Conservation (phyloP, 2,329 filamentous ascomycete species). For the Davidsoniella virescens region DNA sequence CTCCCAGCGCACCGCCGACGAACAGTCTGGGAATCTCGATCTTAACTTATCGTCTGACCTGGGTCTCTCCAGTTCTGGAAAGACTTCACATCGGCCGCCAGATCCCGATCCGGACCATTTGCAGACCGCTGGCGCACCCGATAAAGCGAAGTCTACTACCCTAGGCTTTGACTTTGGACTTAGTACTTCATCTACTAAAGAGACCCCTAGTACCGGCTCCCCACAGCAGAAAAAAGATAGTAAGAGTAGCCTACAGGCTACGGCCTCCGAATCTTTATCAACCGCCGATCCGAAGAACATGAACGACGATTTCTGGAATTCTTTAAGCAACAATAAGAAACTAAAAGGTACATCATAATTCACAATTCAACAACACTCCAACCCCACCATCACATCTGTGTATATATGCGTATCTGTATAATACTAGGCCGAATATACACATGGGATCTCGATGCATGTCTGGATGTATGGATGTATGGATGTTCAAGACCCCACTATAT, state of each 20-base stretch:
- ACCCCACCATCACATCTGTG: no score
- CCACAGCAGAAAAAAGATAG: background rate
- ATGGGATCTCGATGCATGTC: no score
- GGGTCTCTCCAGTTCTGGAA: background rate
- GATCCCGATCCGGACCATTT: background rate
- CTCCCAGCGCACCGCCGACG: background rate
- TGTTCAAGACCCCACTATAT: background rate
- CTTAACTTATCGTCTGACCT: background rate
- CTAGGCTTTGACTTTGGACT: no score
- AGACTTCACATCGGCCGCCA: background rate
- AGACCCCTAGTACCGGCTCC: background rate
- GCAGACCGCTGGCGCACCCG: background rate
- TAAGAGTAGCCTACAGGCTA: background rate
- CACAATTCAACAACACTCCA: background rate
- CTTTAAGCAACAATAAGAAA: conserved; percentile 3
- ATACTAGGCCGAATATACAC: background rate
- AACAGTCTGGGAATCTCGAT: background rate
- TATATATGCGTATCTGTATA: no score
- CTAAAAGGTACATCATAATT: background rate
- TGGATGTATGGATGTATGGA: no score
- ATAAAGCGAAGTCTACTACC: background rate
- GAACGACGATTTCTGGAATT: conserved; percentile 9
- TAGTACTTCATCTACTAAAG: background rate
- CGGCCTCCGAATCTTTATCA: background rate
- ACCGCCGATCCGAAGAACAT: conserved; percentile 2